Conservation (phyloP, 805 yeast genomes). For the Yarrowia sp. region DNA sequence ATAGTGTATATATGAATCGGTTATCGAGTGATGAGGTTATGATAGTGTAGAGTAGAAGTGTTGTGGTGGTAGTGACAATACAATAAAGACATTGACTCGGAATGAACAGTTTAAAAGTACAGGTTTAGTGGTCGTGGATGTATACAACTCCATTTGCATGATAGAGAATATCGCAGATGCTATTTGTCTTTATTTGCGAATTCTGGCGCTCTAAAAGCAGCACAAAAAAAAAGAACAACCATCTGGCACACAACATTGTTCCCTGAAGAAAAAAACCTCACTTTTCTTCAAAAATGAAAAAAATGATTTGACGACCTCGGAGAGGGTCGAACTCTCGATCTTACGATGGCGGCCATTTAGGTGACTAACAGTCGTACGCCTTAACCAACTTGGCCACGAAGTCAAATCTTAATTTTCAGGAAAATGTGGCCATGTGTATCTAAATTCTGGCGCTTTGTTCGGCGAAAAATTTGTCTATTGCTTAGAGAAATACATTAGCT, state of each 20-base stretch:
- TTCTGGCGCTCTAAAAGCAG: too few species aligned
- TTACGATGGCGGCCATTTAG: slow-evolving; percentile 32
- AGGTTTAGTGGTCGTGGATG: too few species aligned
- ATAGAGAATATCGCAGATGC: too few species aligned
- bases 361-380: slow-evolving; percentile 37
- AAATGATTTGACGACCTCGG: slow-evolving; percentile 35
- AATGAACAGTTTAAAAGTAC: too few species aligned
- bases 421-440: background rate
- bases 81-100: too few species aligned
- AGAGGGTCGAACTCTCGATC: slow-evolving; percentile 39
- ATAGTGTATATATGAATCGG: slow-evolving; percentile 33
- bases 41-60: background rate
- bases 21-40: too few species aligned
- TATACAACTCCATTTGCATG: too few species aligned
- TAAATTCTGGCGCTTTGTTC: background rate
- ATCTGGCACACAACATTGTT: background rate
- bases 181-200: too few species aligned
- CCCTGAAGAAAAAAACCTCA: background rate
- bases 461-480: background rate
- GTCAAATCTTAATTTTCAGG: slow-evolving; percentile 19
- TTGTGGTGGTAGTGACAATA: too few species aligned
- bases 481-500: background rate
- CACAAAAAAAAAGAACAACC: too few species aligned
- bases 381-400: slow-evolving; percentile 38
- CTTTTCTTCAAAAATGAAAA: background rate